Evolutionary conservation across 768 basidiomycete genomes (phyloP).

Genomic region (Suillus alpinus): DNA sequence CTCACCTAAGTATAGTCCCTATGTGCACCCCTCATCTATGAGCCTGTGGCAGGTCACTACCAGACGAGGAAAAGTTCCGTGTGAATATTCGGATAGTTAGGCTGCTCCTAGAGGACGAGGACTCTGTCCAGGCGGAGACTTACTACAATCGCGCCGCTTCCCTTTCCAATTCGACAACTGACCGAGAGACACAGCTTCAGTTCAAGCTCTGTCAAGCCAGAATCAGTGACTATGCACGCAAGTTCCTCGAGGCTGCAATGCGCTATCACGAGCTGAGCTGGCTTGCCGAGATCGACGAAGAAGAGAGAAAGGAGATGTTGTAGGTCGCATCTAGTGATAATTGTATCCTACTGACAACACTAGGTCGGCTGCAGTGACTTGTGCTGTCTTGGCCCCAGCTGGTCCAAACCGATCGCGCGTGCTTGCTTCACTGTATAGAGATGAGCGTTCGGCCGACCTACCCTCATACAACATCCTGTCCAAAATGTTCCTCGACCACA

Average conservation of each 20-base stretch:
- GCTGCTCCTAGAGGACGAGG: slow-evolving; percentile 91
- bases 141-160: slow-evolving; percentile 96
- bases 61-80: slow-evolving; percentile 83
- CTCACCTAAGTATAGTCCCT: slow-evolving; percentile 34
- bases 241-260: slow-evolving; percentile 91
- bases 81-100: slow-evolving; percentile 95
- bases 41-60: slow-evolving; percentile 44
- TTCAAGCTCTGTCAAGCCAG: slow-evolving; percentile 95
- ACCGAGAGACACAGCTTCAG: slow-evolving; percentile 76
- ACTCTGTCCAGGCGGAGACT: slow-evolving; percentile 95
- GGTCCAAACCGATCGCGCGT: slow-evolving; percentile 95
- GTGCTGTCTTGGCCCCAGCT: slow-evolving; percentile 94
- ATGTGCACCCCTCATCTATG: slow-evolving; percentile 2
- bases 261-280: slow-evolving; percentile 95
- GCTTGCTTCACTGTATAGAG: slow-evolving; percentile 88
- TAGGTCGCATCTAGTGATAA: slow-evolving; percentile 39
- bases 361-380: slow-evolving; percentile 90
- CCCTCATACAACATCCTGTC: slow-evolving; percentile 86
- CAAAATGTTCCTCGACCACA: slow-evolving; percentile 98
- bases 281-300: slow-evolving; percentile 88
- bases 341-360: slow-evolving; percentile 9
- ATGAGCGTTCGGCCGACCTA: slow-evolving; percentile 82
- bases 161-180: slow-evolving; percentile 73
- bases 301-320: slow-evolving; percentile 89
- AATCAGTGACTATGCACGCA: slow-evolving; percentile 87